Evolutionary conservation across 2,329 filamentous ascomycete genomes (phyloP).

Genomic region (Xylariaceae sp.): DNA sequence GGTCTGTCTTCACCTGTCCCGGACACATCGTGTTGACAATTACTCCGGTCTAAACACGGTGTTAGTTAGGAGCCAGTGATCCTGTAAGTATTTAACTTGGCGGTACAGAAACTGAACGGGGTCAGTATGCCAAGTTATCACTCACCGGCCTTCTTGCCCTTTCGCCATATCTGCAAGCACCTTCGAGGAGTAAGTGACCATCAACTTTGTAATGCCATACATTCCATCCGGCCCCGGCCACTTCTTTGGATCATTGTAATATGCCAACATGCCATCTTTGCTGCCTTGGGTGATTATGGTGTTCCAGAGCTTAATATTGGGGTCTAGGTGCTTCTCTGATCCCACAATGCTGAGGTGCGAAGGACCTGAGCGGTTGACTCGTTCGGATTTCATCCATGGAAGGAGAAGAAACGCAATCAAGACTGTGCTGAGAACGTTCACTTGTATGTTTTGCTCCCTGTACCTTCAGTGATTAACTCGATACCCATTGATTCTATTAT

Average conservation of each 20-base stretch:
- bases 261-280: slow-evolving; percentile 20
- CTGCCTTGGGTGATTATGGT: slow-evolving; percentile 13
- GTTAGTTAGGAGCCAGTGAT: no score
- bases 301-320: slow-evolving; percentile 21
- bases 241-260: slow-evolving; percentile 27
- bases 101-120: background rate
- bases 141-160: slow-evolving; percentile 21
- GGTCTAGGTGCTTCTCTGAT: slow-evolving; percentile 19
- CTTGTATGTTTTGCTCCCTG: slow-evolving; percentile 49
- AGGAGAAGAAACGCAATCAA: slow-evolving; percentile 51
- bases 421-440: slow-evolving; percentile 55
- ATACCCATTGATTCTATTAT: no score
- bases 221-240: slow-evolving; percentile 19
- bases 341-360: slow-evolving; percentile 25
- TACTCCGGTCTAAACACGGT: no score
- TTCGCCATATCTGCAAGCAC: slow-evolving; percentile 22
- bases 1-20: slow-evolving; percentile 22
- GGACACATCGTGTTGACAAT: slow-evolving; percentile 29
- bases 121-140: no score
- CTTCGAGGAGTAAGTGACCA: slow-evolving; percentile 21
- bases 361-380: slow-evolving; percentile 19
- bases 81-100: no score
- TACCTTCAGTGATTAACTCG: slow-evolving; percentile 25
- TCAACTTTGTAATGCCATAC: slow-evolving; percentile 26
- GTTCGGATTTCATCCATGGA: slow-evolving; percentile 37